Evolutionary conservation across 1,284 basidiomycete genomes (phyloP).

Genomic region (Trametes polyzona): DNA sequence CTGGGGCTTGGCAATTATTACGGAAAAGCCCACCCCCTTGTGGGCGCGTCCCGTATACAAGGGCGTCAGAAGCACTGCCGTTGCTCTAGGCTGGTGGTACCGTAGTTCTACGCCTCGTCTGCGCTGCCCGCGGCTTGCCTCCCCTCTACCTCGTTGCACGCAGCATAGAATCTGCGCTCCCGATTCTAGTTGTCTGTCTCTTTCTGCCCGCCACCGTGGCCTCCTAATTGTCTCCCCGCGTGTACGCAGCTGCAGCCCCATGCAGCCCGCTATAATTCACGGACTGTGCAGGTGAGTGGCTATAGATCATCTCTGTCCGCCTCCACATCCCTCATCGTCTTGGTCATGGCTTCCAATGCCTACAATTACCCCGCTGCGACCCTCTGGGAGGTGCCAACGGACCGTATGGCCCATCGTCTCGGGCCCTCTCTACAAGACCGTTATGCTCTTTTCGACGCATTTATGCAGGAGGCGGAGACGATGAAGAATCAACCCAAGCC

Average conservation of each 20-base stretch:
- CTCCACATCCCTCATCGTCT: neutral
- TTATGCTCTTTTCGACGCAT: conserved; percentile 8
- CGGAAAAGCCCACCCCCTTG: too few relatives aligned
- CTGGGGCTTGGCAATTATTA: too few relatives aligned
- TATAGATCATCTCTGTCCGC: neutral
- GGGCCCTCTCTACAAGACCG: conserved; percentile 3
- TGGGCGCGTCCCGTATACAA: too few relatives aligned
- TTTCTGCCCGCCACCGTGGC: neutral
- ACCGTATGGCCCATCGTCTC: neutral
- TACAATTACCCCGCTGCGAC: neutral
- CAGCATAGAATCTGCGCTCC: conserved; percentile 1
- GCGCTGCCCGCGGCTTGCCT: neutral
- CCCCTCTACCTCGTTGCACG: conserved; percentile 1
- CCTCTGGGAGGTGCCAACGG: neutral
- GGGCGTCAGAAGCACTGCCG: neutral
- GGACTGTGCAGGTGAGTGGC: neutral
- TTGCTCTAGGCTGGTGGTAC: neutral
- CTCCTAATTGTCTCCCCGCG: conserved; percentile 2
- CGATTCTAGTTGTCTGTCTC: conserved; percentile 1
- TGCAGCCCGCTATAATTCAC: conserved; percentile 1
- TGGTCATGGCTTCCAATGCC: conserved; percentile 1
- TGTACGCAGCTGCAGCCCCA: neutral
- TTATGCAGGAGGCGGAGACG: neutral
- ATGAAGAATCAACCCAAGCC: conserved; percentile 1
- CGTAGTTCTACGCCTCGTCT: too few relatives aligned